These are phyloP conservation scores for Metschnikowia proteae DNA, from an alignment of 805 yeast species.

Conservation along the genomic window DNA sequence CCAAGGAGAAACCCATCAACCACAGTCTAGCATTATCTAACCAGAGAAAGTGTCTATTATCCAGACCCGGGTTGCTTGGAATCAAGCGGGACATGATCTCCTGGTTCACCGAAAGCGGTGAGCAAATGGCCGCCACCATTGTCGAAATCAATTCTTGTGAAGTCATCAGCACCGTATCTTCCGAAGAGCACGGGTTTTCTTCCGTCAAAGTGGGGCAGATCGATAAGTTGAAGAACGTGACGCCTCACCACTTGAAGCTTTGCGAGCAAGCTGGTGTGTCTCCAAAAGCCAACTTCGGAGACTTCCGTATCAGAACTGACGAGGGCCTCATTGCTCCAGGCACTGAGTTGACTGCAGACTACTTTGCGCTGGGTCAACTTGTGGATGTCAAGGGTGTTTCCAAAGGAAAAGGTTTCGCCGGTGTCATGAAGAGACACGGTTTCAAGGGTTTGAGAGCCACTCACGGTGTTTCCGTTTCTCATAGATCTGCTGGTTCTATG, in stretches of 20 bases:
- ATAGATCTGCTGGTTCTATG: constrained; percentile 95
- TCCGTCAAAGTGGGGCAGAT: constrained; percentile 90
- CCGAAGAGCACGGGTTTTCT: constrained; percentile 70
- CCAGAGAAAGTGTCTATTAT: constrained; percentile 64
- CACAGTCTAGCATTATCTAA: constrained; percentile 70
- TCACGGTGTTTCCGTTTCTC: constrained; percentile 92
- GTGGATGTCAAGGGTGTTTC: constrained; percentile 77
- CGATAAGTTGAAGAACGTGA: constrained; percentile 56
- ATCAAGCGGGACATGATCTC: constrained; percentile 88
- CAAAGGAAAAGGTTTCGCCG: constrained; percentile 96
- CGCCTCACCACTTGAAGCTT: constrained; percentile 63
- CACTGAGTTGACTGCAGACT: constrained; percentile 74
- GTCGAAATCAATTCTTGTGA: constrained; percentile 85
- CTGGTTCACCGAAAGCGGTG: constrained; percentile 69
- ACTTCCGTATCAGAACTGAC: constrained; percentile 72
- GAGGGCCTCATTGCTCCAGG: constrained; percentile 72
- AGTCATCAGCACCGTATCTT: constrained; percentile 69
- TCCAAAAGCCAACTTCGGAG: constrained; percentile 72
- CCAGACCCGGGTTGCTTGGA: constrained; percentile 82
- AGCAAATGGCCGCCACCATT: constrained; percentile 77
- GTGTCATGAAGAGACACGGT: constrained; percentile 95
- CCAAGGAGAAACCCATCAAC: constrained; percentile 49
- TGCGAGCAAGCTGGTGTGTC: constrained; percentile 76
- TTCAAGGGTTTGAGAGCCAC: constrained; percentile 87
- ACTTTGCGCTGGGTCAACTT: constrained; percentile 75